Conservation (phyloP, 805 yeast genomes). For the Saturnispora saitoi region DNA sequence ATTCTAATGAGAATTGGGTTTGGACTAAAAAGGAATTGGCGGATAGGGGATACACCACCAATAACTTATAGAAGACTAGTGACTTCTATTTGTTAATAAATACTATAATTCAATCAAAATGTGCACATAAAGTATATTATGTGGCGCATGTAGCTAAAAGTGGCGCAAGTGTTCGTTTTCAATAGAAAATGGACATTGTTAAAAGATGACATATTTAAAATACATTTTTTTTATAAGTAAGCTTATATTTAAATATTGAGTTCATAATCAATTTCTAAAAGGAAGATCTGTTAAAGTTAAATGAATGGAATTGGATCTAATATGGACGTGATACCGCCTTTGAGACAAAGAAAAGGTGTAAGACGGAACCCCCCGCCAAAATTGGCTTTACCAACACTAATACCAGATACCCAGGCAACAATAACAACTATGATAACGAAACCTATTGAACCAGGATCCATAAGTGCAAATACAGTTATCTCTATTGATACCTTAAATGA, state of each 20-base stretch:
- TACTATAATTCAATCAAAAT: background rate
- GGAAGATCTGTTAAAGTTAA: background rate
- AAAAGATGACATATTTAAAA: background rate
- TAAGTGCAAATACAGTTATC: background rate
- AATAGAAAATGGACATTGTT: background rate
- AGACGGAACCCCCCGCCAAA: conserved; percentile 1
- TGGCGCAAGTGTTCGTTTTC: background rate
- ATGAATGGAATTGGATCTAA: background rate
- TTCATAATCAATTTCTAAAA: background rate
- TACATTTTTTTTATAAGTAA: background rate
- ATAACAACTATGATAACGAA: background rate
- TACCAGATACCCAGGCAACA: background rate
- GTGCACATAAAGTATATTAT: background rate
- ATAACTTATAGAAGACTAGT: background rate
- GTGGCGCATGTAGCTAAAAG: background rate
- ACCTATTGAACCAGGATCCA: background rate
- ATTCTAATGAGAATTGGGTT: conserved; percentile 65
- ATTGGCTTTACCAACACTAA: background rate
- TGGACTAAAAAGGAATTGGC: conserved; percentile 63
- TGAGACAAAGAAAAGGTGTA: background rate
- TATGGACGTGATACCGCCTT: conserved; percentile 2
- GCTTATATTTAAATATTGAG: background rate
- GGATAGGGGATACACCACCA: conserved; percentile 37
- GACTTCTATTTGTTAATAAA: background rate
- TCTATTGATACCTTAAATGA: background rate